These are phyloP conservation scores for Lactarius indigo DNA, from an alignment of 768 basidiomycete genomes.

Conservation along the genomic window DNA sequence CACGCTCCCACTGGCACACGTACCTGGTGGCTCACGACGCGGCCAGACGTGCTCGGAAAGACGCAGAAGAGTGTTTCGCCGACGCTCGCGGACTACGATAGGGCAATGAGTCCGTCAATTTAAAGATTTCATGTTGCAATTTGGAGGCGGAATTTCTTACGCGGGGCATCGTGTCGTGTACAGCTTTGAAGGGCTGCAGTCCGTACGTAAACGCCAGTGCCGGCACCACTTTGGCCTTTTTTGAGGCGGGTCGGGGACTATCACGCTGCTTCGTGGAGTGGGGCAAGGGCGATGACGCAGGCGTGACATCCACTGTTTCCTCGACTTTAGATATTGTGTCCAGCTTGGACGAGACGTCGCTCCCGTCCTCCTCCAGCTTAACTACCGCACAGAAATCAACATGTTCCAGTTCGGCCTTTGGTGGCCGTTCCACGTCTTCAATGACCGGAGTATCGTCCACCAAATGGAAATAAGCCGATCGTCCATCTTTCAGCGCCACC, in stretches of 20 bases:
- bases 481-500: background rate
- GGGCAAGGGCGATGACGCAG: too few relatives aligned
- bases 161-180: conserved; percentile 32
- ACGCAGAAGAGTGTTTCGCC: conserved; percentile 70
- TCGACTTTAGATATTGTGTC: background rate
- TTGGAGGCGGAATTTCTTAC: background rate
- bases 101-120: background rate
- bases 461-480: background rate
- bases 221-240: conserved; percentile 12
- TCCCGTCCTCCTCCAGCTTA: background rate
- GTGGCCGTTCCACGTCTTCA: background rate
- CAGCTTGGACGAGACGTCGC: background rate
- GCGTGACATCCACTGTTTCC: background rate
- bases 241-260: background rate
- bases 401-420: background rate
- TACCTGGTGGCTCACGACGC: conserved; percentile 71
- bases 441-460: background rate
- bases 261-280: background rate
- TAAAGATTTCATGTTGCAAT: background rate
- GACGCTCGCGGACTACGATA: conserved; percentile 18
- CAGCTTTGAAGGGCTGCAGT: conserved; percentile 49
- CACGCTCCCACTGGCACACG: conserved; percentile 17
- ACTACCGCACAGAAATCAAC: background rate
- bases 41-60: conserved; percentile 72
- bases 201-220: conserved; percentile 34